Evolutionary conservation across 179 eudicot species (phyloP).

Genomic region (Drosera spatulata): DNA sequence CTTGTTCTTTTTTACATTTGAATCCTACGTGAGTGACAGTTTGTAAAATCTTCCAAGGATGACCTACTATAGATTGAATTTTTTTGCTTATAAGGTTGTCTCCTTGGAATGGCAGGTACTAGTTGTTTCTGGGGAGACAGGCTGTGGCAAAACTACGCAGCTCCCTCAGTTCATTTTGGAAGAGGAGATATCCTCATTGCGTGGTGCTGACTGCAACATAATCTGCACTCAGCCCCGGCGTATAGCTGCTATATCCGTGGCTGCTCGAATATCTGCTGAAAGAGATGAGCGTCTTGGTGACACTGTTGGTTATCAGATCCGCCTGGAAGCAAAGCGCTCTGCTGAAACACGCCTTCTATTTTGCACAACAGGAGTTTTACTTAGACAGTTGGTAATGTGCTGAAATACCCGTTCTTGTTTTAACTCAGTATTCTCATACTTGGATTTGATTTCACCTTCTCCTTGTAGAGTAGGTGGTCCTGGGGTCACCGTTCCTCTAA

Average conservation of each 20-base stretch:
- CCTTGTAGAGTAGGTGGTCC: too few relatives aligned
- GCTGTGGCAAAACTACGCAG: conserved; percentile 98
- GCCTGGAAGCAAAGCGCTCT: conserved; percentile 79
- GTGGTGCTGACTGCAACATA: conserved; percentile 76
- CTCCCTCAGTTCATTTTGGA: conserved; percentile 93
- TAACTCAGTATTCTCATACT: not conserved
- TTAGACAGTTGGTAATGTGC: conserved; percentile 67
- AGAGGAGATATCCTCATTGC: conserved; percentile 72
- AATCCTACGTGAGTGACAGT: not conserved
- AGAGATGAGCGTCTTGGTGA: conserved; percentile 92
- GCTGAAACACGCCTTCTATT: conserved; percentile 69
- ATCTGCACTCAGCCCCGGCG: conserved; percentile 98
- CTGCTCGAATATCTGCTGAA: conserved; percentile 86
- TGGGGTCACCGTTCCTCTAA: too few relatives aligned
- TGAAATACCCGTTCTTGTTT: not conserved
- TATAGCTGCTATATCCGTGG: conserved; percentile 95
- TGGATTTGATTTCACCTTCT: not conserved
- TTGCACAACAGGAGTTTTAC: conserved; percentile 94
- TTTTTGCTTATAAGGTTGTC: not conserved
- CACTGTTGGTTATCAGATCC: conserved; percentile 92
- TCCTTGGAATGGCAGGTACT: conserved; percentile 45
- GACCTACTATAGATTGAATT: not conserved
- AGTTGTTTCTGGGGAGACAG: conserved; percentile 98
- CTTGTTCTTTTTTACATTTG: too few relatives aligned
- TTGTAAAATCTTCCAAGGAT: not conserved